phyloP scores from a whole-genome alignment of 495 filamentous ascomycete genomes.

The Elasticomyces elasticus region DNA sequence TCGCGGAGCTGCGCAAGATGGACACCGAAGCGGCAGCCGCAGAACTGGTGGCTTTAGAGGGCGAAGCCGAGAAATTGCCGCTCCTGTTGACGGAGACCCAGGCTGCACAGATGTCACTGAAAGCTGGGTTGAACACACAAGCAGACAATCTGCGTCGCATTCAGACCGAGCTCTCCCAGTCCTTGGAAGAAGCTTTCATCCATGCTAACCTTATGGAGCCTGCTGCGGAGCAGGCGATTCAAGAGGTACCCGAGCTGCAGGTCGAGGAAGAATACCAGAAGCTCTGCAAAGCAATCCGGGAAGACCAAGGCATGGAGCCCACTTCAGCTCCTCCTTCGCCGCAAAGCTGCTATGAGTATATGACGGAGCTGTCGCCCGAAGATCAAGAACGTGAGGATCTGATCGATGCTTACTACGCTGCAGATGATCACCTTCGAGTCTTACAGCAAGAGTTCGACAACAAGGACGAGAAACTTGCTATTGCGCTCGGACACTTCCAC shows the following conservation, averaged over 20 bases:
- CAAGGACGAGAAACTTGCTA: too few relatives aligned
- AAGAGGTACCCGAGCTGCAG: not conserved
- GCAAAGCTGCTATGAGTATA: too few relatives aligned
- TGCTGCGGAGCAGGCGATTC: not conserved
- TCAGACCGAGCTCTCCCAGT: not conserved
- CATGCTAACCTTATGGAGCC: not conserved
- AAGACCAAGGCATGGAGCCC: not conserved
- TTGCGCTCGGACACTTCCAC: too few relatives aligned
- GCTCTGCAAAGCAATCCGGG: not conserved
- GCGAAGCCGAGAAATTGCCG: not conserved
- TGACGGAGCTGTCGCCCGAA: too few relatives aligned
- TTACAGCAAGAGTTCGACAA: too few relatives aligned
- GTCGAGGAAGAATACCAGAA: not conserved
- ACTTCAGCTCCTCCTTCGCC: not conserved
- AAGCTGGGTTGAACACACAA: not conserved
- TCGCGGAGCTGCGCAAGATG: not conserved
- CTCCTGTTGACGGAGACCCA: not conserved
- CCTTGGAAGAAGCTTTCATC: not conserved
- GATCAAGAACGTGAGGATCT: too few relatives aligned
- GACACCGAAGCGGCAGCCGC: not conserved
- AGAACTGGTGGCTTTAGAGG: not conserved
- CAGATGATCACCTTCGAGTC: too few relatives aligned
- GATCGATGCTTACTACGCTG: too few relatives aligned
- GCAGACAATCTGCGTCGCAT: not conserved
- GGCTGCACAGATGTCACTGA: not conserved